Base-by-base conservation (phyloP, 208 protist species). In the Trypanosomatidae sp. region DNA sequence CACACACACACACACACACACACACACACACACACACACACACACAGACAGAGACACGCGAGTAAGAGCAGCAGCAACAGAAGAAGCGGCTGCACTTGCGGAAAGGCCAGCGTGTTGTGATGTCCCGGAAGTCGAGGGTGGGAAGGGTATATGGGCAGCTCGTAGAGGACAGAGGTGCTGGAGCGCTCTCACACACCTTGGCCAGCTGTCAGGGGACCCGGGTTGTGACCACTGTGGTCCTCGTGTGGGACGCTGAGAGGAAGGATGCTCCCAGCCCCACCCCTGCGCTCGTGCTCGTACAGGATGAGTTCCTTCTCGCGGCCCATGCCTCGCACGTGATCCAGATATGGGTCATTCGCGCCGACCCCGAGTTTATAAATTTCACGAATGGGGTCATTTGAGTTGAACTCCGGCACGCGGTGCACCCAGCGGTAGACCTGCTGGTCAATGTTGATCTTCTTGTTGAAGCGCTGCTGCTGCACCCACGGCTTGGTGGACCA, bases 401-500 rank as follows among this genome's bases (percentile, higher is more conserved):
- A 81, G 41, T 84, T 77, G 71, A 83, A 85, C 81, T 95, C 90
- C 10, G 90, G 90, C 69, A 82, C 81, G 49, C 90, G 87, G 76
- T 95, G 90, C 56, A 95, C 82, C 89, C 88, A 95, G 71, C 89
- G 88, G 84, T 90, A 95, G 47, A 91, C 82, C 41, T 77, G 84
- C 73, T 91, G 80, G 75, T 94, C 91, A 47, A 95, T 71, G 70
- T 90, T 82, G n/a, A 83, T 67, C 81, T 93, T 93, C 84, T 95
- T 95, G 82, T 90, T 92, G 80, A 94, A 94, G 77, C 91, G 88
- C 77, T 90, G 81, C 76, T 92, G 87, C 74, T 91, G 80, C 76
- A 93, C 83, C 88, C 87, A 95, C 69, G 87, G 86, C 86, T 93
- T 93, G 70, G 87, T 92, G 36, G 86, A 76, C 84, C 85, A 92